phyloP scores from a whole-genome alignment of 345 rosid species.

The Eucalyptus albens region DNA sequence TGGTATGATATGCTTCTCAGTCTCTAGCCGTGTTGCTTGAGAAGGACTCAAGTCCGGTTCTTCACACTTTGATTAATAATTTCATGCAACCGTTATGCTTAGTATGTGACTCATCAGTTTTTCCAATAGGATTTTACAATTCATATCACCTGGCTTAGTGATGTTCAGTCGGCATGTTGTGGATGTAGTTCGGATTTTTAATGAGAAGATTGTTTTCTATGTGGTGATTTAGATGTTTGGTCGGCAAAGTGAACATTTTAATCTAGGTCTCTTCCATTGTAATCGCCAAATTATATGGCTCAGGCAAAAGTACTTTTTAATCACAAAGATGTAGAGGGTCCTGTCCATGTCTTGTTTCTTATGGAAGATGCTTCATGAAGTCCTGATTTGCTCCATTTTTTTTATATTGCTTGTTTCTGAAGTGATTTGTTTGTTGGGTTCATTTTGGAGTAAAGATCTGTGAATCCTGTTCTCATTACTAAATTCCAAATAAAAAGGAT shows the following conservation, averaged over 20 bases:
- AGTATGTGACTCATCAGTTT: neutral
- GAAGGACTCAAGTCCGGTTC: neutral
- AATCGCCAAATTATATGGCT: neutral
- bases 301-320: neutral
- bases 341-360: neutral
- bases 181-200: neutral
- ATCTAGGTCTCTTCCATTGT: too few species aligned
- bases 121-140: neutral
- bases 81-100: neutral
- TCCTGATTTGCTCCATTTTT: neutral
- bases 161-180: neutral
- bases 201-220: neutral
- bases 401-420: neutral
- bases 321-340: neutral
- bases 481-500: neutral
- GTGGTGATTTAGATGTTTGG: neutral
- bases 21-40: neutral
- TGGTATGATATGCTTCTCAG: neutral
- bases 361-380: neutral
- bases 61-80: neutral
- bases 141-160: neutral
- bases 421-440: neutral
- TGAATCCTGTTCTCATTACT: neutral
- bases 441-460: neutral
- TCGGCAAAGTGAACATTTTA: neutral